Evolutionary conservation across 2,329 filamentous ascomycete species (phyloP).

Genomic region (Xylaria polymorpha): DNA sequence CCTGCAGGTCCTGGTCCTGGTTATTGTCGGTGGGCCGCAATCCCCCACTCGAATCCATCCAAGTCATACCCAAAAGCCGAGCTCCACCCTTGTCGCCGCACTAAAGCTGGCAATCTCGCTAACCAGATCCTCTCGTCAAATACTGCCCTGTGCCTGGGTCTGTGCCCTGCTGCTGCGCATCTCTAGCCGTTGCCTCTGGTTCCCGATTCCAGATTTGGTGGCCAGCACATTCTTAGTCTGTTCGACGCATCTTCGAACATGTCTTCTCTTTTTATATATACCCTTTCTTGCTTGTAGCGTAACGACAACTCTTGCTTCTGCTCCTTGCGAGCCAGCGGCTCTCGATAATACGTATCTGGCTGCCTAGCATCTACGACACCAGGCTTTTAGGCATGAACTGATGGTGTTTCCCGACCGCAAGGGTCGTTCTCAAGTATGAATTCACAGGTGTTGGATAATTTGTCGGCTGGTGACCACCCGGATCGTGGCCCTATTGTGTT

Average conservation of each 20-base stretch:
- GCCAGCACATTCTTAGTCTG: conserved; percentile 7
- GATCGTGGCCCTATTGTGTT: conserved; percentile 72
- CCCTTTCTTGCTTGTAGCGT: conserved; percentile 22
- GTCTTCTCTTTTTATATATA: conserved; percentile 26
- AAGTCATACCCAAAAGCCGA: conserved; percentile 24
- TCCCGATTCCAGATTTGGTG: conserved; percentile 15
- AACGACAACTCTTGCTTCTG: conserved; percentile 18
- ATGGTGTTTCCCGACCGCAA: conserved; percentile 42
- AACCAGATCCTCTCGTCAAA: conserved; percentile 24
- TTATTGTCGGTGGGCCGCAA: conserved; percentile 28
- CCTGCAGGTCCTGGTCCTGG: no score
- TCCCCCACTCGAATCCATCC: conserved; percentile 31
- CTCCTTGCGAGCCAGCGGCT: conserved; percentile 26
- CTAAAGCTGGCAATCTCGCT: conserved; percentile 30
- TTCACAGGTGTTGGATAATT: conserved; percentile 36
- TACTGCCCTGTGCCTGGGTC: conserved; percentile 21
- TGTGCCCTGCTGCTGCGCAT: conserved; percentile 18
- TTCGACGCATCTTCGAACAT: conserved; percentile 30
- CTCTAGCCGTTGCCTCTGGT: conserved; percentile 9
- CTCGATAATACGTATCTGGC: not conserved
- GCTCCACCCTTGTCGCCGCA: conserved; percentile 30
- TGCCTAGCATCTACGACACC: conserved; percentile 18
- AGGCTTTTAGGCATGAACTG: conserved; percentile 41
- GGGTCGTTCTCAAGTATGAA: conserved; percentile 44
- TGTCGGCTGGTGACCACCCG: conserved; percentile 37